Conservation (phyloP, 1,284 basidiomycete genomes). For the Moniliella sp. region DNA sequence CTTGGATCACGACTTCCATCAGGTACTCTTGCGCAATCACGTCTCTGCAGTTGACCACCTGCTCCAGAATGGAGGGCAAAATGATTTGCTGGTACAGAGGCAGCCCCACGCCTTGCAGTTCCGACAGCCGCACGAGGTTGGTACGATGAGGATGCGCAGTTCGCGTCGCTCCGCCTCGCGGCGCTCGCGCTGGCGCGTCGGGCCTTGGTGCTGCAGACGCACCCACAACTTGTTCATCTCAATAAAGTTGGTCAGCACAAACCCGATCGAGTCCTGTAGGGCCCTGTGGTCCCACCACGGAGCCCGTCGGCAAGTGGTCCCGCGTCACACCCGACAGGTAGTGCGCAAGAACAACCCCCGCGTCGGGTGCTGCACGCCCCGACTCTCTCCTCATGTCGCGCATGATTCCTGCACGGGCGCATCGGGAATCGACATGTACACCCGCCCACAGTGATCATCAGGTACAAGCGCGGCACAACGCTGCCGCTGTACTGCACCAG, state of each 20-base stretch:
- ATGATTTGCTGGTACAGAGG: conserved; percentile 27
- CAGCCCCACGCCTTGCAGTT: conserved; percentile 30
- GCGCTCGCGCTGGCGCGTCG: conserved; percentile 30
- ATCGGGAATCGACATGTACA: conserved; percentile 33
- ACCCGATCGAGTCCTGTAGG: conserved; percentile 28
- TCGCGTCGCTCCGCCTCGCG: conserved; percentile 29
- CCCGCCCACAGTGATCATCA: conserved; percentile 33
- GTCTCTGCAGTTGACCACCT: conserved; percentile 33
- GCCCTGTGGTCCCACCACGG: conserved; percentile 23
- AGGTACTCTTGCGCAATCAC: conserved; percentile 33
- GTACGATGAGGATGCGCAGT: conserved; percentile 30
- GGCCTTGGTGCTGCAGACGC: conserved; percentile 31
- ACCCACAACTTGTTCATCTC: conserved; percentile 35
- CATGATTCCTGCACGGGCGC: conserved; percentile 34
- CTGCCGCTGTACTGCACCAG: conserved; percentile 32
- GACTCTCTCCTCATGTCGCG: conserved; percentile 33
- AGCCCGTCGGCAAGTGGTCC: conserved; percentile 27
- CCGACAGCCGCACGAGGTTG: conserved; percentile 29
- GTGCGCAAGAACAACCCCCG: conserved; percentile 31
- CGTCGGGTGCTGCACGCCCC: conserved; percentile 31
- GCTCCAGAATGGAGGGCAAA: conserved; percentile 27
- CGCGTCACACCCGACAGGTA: conserved; percentile 30
- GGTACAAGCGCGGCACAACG: conserved; percentile 30
- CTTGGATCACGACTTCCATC: conserved; percentile 34
- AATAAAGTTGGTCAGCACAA: conserved; percentile 32